A percentile compares a stretch with the other conserved stretches of the same genome.
These are phyloP conservation scores for Flaveria trinervia DNA, from an alignment of 129 eudicot genomes.

Conservation along the genomic window DNA sequence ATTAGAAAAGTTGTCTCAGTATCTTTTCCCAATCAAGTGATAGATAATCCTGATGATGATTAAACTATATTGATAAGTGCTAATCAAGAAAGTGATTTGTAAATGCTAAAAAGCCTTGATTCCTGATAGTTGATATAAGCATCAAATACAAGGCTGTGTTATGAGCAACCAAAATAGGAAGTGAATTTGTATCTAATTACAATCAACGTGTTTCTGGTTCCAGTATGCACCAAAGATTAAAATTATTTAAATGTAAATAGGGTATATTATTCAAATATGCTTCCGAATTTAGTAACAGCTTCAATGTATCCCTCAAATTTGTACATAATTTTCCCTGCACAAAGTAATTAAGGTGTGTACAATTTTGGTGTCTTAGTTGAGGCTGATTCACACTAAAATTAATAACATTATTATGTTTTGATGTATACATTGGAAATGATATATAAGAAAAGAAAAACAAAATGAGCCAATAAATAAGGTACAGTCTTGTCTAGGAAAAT, in stretches of 20 bases:
- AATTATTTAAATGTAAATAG: not conserved
- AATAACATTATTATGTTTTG: not conserved
- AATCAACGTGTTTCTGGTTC: not conserved
- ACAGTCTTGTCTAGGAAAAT: not conserved
- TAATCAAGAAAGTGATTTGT: slow-evolving; percentile 3
- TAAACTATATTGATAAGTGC: not conserved
- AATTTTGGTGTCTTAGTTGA: not conserved
- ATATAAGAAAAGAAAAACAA: not conserved
- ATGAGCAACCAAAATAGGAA: not conserved
- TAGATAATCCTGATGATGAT: not conserved
- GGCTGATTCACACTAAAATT: not conserved
- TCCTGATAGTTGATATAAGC: not conserved
- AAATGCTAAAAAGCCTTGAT: slow-evolving; percentile 9
- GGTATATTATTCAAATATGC: not conserved
- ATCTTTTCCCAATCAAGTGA: not conserved
- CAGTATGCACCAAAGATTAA: not conserved
- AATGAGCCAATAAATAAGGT: not conserved
- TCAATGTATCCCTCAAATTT: not conserved
- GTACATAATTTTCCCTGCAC: no score
- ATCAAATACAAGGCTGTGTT: slow-evolving; percentile 1
- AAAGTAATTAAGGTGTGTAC: no score
- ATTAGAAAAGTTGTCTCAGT: slow-evolving; percentile 18
- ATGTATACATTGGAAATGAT: not conserved
- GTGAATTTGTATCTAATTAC: not conserved
- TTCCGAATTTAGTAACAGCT: not conserved